phyloP scores from a whole-genome alignment of 306 rosid species.

The Fagus crenata region DNA sequence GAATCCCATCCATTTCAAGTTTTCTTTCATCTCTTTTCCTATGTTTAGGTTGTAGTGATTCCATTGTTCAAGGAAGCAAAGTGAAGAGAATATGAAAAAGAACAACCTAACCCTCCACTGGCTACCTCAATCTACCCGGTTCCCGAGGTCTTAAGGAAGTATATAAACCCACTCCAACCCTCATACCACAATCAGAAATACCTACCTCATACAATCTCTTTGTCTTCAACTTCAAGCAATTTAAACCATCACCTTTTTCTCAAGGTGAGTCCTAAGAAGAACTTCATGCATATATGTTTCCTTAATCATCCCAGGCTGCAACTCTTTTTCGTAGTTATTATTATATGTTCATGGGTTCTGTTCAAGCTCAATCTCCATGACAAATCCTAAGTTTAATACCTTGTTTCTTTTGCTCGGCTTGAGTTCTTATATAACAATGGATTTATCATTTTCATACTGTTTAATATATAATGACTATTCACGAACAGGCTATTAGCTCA shows the following conservation, averaged over 20 bases:
- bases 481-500: too few relatives aligned
- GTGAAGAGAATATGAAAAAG: conserved; percentile 36
- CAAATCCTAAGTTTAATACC: not conserved
- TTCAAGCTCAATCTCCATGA: not conserved
- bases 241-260: not conserved
- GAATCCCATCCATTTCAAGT: conserved; percentile 36
- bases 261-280: not conserved
- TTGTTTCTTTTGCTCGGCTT: not conserved
- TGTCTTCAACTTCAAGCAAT: not conserved
- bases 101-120: conserved; percentile 28
- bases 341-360: not conserved
- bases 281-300: not conserved
- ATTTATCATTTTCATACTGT: not conserved
- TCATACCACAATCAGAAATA: conserved; percentile 33
- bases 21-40: conserved; percentile 31
- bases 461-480: not conserved
- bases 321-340: not conserved
- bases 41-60: conserved; percentile 35
- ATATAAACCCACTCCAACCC: conserved; percentile 57
- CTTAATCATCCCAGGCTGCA: not conserved
- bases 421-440: not conserved
- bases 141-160: conserved; percentile 61
- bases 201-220: conserved; percentile 14
- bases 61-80: conserved; percentile 46
- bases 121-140: conserved; percentile 35